Conservation (phyloP, 768 basidiomycete species). For the Xerocomellus chrysenteron region DNA sequence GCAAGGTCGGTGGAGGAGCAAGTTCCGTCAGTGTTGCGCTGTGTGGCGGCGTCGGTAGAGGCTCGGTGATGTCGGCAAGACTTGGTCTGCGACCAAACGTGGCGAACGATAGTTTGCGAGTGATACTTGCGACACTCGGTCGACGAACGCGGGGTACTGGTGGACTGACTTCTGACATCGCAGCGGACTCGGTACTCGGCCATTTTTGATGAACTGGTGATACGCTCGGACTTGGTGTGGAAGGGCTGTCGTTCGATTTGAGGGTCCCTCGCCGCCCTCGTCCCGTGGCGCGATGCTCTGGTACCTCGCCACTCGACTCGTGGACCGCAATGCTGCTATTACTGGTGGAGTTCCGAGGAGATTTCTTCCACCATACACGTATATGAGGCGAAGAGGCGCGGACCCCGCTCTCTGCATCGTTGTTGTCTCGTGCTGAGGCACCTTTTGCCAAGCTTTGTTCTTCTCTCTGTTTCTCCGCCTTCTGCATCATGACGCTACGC, state of each 20-base stretch:
- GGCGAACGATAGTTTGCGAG: constrained; percentile 33
- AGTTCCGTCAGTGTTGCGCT: constrained; percentile 14
- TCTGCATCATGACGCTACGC: constrained; percentile 23
- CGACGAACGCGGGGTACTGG: constrained; percentile 11
- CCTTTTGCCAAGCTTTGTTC: constrained; percentile 6
- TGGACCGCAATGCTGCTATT: constrained; percentile 10
- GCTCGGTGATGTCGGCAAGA: constrained; percentile 19
- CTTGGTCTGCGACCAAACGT: constrained; percentile 28
- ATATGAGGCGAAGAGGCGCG: constrained; percentile 15
- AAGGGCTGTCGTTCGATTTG: constrained; percentile 11
- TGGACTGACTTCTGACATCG: constrained; percentile 9
- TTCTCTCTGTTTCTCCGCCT: constrained; percentile 23
- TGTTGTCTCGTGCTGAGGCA: not conserved
- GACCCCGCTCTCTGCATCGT: constrained; percentile 3
- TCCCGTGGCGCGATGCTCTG: not conserved
- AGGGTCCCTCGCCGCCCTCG: constrained; percentile 11
- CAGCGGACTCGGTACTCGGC: constrained; percentile 22
- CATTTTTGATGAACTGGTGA: constrained; percentile 21
- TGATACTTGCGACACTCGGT: constrained; percentile 31
- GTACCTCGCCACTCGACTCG: constrained; percentile 7
- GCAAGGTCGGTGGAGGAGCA: constrained; percentile 18
- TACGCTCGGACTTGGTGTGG: constrained; percentile 21
- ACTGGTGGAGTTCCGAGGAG: constrained; percentile 9
- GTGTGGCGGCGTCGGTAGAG: constrained; percentile 18
- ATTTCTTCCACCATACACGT: constrained; percentile 34